Base-by-base conservation (phyloP, 768 basidiomycete species). In the Macrolepiota albuminosa region DNA sequence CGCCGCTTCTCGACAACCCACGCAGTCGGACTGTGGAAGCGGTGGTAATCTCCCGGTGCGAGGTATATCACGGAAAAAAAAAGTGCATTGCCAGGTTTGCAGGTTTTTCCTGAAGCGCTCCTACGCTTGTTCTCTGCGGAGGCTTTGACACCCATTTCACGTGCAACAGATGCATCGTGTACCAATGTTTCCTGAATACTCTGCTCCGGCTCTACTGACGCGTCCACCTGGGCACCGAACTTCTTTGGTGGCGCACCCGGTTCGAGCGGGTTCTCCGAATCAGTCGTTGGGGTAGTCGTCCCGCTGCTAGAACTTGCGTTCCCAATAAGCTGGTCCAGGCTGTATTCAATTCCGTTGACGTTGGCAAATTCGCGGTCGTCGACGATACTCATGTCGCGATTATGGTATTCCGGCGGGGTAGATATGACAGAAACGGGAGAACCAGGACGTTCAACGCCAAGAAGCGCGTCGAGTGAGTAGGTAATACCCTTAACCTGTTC, bases 401-500 rank as follows among this genome's bases (percentile, higher is more conserved):
- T 77, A 34, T 73, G 76, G 43, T 73, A 68, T 18, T 72, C 63
- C 3, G 79, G 72, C 51, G 80, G 66, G 29, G 78, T 62, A 21
- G 74, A 72, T 21, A 78, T 73, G 2, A 78, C 69, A 8, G 82
- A 73, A 18, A 71, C 70, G 0, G 81, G 76, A 7, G 76, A 76
- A 18, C 75, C 76, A 13, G 82, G 81, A 24, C 79, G 75, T 59
- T 89, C 84, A 36, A 87, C 80, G 40, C 97, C 97, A 16, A 99
- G 85, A 0, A 99, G 79, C 0, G 95, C 95, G 62, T 97, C 91
- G 13, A 99, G 83, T 1, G 95, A 97, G 69, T 99, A 99, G 0
- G 94, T 97, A 63, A 96, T 89, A 16, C 97, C 97, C 73, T 99
- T 99, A 69, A 99, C 93, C 73, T 98, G 95, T 70, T 97, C 95